These are phyloP conservation scores for Nyctanthes arbortristis DNA, from an alignment of 257 asterid species.

Conservation along the genomic window DNA sequence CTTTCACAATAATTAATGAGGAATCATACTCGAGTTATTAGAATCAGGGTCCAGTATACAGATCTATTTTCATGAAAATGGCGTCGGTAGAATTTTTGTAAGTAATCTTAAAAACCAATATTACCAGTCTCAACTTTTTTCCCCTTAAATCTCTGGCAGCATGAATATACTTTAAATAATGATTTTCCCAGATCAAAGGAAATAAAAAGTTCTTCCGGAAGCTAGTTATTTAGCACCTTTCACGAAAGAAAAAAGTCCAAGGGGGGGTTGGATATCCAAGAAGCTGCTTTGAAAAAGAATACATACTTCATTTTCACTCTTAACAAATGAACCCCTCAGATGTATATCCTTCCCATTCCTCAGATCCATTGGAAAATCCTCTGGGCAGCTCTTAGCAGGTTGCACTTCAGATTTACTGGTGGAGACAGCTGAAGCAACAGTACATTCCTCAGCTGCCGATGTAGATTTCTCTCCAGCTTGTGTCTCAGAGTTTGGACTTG, in stretches of 20 bases:
- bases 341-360: slow-evolving; percentile 29
- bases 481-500: slow-evolving; percentile 3
- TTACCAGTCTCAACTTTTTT: not conserved
- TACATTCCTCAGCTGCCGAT: slow-evolving; percentile 28
- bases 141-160: not conserved
- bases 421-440: slow-evolving; percentile 18
- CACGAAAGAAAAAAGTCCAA: not conserved
- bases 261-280: not conserved
- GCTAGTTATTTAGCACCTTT: not conserved
- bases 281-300: slow-evolving; percentile 10
- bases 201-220: not conserved
- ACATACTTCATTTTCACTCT: slow-evolving; percentile 31
- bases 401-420: slow-evolving; percentile 27
- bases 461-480: slow-evolving; percentile 17
- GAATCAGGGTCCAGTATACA: not conserved
- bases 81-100: not conserved
- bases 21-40: too few species aligned
- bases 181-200: not conserved
- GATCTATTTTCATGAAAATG: not conserved
- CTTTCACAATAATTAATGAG: too few species aligned
- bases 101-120: not conserved
- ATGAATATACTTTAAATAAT: not conserved
- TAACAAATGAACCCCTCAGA: slow-evolving; percentile 4
- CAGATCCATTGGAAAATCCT: slow-evolving; percentile 29
- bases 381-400: slow-evolving; percentile 25